Conservation (phyloP, 1,284 basidiomycete genomes). For the Moesziomyces antarcticus region DNA sequence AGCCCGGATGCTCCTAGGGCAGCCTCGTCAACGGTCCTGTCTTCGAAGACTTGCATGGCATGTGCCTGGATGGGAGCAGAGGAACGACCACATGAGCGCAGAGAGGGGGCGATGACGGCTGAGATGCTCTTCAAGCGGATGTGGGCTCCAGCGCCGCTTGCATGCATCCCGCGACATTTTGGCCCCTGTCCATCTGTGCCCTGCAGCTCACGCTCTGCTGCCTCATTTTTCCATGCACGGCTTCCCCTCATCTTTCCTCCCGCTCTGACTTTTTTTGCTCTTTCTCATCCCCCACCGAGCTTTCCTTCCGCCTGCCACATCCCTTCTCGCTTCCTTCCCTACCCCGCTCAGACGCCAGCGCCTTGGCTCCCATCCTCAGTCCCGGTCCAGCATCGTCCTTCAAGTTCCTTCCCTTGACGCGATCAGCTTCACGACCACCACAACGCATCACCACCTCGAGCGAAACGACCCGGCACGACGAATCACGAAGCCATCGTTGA, state of each 20-base stretch:
- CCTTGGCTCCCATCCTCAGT: neutral
- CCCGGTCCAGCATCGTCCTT: neutral
- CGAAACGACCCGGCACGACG: neutral
- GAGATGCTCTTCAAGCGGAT: neutral
- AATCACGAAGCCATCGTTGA: neutral
- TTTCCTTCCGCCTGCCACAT: neutral
- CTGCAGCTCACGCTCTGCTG: slow-evolving; percentile 21
- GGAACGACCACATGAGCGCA: neutral
- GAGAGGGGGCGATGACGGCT: neutral
- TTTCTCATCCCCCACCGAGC: neutral
- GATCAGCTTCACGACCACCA: neutral
- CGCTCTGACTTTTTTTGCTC: neutral
- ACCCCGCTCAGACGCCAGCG: slow-evolving; percentile 2
- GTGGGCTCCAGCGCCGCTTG: slow-evolving; percentile 15
- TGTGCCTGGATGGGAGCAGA: neutral
- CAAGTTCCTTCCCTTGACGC: neutral
- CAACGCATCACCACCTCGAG: neutral
- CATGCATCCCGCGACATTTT: slow-evolving; percentile 46
- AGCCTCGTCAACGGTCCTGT: neutral
- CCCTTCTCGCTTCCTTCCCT: slow-evolving; percentile 1
- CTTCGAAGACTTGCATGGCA: neutral
- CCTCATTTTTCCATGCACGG: neutral
- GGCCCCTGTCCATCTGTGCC: slow-evolving; percentile 42
- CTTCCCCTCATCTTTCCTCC: slow-evolving; percentile 1
- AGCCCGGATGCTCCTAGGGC: slow-evolving; percentile 1